Conservation (phyloP, 1,139 yeast genomes). For the Hansenula sp. region DNA sequence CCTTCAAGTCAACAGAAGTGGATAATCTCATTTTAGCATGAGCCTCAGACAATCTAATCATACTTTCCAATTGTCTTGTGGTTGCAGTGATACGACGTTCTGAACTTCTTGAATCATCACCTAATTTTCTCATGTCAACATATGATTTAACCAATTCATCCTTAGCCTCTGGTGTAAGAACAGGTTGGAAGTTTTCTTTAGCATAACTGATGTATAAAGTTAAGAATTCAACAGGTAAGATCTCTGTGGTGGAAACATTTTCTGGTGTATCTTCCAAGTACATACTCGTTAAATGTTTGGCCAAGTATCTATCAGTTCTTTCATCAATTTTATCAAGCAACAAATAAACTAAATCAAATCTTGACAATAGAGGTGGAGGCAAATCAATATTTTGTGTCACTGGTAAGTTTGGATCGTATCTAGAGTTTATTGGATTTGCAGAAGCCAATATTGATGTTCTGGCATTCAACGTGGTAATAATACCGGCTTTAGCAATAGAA, state of each 20-base stretch:
- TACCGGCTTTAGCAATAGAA: constrained; percentile 97
- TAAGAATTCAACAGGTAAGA: constrained; percentile 81
- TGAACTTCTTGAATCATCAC: constrained; percentile 82
- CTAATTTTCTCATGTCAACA: constrained; percentile 90
- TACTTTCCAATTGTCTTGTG: constrained; percentile 91
- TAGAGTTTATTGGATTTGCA: constrained; percentile 96
- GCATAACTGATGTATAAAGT: constrained; percentile 91
- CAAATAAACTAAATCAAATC: constrained; percentile 91
- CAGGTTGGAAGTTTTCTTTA: constrained; percentile 75
- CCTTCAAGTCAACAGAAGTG: constrained; percentile 62
- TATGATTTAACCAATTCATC: constrained; percentile 83
- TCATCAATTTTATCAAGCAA: constrained; percentile 92
- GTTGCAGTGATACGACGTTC: constrained; percentile 97
- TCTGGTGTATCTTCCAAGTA: constrained; percentile 86
- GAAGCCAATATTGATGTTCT: constrained; percentile 94
- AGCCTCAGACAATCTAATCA: constrained; percentile 93
- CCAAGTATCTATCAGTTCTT: constrained; percentile 76
- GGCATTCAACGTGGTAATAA: constrained; percentile 93
- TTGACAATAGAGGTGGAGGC: constrained; percentile 91
- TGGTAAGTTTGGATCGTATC: constrained; percentile 89
- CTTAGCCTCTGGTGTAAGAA: constrained; percentile 74
- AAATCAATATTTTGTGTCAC: constrained; percentile 93
- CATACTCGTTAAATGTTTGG: constrained; percentile 86
- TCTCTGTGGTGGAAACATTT: constrained; percentile 59
- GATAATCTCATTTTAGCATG: constrained; percentile 95